Conservation (phyloP, 768 basidiomycete species). For the Wakefieldia striispora region DNA sequence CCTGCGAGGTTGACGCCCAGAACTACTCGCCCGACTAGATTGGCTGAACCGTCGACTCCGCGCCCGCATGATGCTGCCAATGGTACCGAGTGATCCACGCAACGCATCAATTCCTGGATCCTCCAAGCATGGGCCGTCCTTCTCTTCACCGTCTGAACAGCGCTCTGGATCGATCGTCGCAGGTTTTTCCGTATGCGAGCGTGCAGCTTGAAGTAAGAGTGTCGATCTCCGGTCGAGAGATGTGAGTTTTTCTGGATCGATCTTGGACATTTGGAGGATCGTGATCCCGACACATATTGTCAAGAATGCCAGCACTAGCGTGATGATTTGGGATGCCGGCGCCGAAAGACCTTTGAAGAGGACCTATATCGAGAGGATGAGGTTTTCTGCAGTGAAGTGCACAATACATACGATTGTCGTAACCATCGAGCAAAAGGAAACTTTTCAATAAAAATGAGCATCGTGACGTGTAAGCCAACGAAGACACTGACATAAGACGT, state of each 20-base stretch:
- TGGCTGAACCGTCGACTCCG: constrained; percentile 53
- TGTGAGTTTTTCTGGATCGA: constrained; percentile 78
- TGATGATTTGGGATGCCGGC: constrained; percentile 74
- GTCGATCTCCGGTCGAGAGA: constrained; percentile 89
- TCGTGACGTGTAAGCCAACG: background rate
- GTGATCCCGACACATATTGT: constrained; percentile 91
- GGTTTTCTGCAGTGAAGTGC: background rate
- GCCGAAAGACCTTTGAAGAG: constrained; percentile 89
- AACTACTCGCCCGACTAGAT: constrained; percentile 36
- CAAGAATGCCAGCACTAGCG: constrained; percentile 89
- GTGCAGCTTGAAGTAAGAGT: constrained; percentile 84
- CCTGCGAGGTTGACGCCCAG: constrained; percentile 15
- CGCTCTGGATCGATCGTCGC: constrained; percentile 24
- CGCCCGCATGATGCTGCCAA: constrained; percentile 87
- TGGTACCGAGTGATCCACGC: constrained; percentile 85
- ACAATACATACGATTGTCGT: constrained; percentile 68
- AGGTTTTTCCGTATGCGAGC: constrained; percentile 59
- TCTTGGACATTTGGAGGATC: constrained; percentile 92
- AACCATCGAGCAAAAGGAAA: constrained; percentile 82
- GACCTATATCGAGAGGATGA: constrained; percentile 47
- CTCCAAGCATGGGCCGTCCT: constrained; percentile 56
- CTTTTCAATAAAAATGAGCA: constrained; percentile 33
- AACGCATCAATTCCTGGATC: constrained; percentile 93
- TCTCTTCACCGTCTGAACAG: constrained; percentile 57
- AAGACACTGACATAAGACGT: constrained; percentile 66